These are phyloP conservation scores for Citrus maxima DNA, from an alignment of 345 rosid genomes.

Conservation along the genomic window DNA sequence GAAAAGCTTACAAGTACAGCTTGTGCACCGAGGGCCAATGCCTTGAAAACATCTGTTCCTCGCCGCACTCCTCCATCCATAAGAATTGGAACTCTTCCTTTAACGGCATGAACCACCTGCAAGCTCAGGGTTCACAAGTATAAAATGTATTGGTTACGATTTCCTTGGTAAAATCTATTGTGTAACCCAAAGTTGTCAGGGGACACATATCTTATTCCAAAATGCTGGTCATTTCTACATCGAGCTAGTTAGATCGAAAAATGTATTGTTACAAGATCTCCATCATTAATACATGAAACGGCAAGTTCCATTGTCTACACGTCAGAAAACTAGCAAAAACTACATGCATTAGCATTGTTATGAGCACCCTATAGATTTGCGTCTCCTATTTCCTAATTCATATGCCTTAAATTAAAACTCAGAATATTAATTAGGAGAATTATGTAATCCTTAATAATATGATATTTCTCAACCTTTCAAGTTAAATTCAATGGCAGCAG, in stretches of 20 bases:
- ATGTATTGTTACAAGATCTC: not conserved
- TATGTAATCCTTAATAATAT: too few relatives aligned
- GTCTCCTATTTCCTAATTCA: not conserved
- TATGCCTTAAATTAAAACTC: not conserved
- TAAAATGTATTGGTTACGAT: not conserved
- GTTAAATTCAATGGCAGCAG: not conserved
- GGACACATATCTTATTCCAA: not conserved
- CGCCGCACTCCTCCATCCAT: slow-evolving; percentile 84
- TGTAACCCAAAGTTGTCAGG: not conserved
- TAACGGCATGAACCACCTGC: slow-evolving; percentile 70
- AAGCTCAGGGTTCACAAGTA: slow-evolving; percentile 3
- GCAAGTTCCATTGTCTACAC: not conserved
- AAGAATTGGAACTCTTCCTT: slow-evolving; percentile 72
- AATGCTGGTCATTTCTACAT: not conserved
- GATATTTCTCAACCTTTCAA: not conserved
- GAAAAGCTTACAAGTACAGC: slow-evolving; percentile 66
- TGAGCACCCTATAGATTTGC: not conserved
- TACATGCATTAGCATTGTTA: not conserved
- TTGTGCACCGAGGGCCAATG: slow-evolving; percentile 86
- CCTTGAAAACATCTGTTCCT: slow-evolving; percentile 89
- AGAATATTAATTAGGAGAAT: too few relatives aligned
- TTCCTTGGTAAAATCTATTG: not conserved
- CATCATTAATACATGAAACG: not conserved
- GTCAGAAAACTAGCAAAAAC: too few relatives aligned
- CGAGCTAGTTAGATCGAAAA: too few relatives aligned